Base-by-base conservation (phyloP, 2,329 filamentous ascomycete genomes). In the Colletotrichum sp. region DNA sequence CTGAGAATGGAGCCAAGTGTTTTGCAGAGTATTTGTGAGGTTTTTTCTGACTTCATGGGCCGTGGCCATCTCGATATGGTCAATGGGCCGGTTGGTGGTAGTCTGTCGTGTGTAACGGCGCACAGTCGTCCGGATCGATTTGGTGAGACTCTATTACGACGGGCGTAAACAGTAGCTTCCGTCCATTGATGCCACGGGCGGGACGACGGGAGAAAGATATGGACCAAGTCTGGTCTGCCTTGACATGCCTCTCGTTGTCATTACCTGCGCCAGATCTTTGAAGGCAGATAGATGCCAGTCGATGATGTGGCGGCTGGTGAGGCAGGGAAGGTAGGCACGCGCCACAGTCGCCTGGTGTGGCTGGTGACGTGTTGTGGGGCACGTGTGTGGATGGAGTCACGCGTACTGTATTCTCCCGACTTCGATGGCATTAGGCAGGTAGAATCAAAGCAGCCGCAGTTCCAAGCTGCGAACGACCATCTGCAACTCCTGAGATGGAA, bases 381-480 rank as follows among this genome's bases (percentile, higher is more conserved):
- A 22, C 12, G 34, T 55, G 60, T 71, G 68, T 67, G 69, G 55
- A 52, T 66, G 55, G 12, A 15, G 22, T 62, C 12, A 48, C 7
- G 58, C 65, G 64, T 76, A 74, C 74, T 72, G 72, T 75, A 55
- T 27, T 15, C 18, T 30, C 39, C 25, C 66, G 36, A 65, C 34
- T 36, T 58, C 56, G 22, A 28, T 43, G 32, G 28, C 43, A 25
- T 32, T 43, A 25, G 28, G 61, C 55, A 34, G 28, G 39, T n/a
- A 56, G 28, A 64, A 18, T 52, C 22, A 64, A 62, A 30, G 6
- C 43, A 34, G 22, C 28, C 6, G 16, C 4, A n/a, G 16, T 22
- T 39, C 62, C 52, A 62, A 16, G 62, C n/a, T 22, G 22, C 22
- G 18, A 18, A 55, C 70, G 36, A 60, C 22, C 58, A 25, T 39